These are phyloP conservation scores for Juncus effusus DNA, from an alignment of 176 grass and related monocot genomes.

Conservation along the genomic window DNA sequence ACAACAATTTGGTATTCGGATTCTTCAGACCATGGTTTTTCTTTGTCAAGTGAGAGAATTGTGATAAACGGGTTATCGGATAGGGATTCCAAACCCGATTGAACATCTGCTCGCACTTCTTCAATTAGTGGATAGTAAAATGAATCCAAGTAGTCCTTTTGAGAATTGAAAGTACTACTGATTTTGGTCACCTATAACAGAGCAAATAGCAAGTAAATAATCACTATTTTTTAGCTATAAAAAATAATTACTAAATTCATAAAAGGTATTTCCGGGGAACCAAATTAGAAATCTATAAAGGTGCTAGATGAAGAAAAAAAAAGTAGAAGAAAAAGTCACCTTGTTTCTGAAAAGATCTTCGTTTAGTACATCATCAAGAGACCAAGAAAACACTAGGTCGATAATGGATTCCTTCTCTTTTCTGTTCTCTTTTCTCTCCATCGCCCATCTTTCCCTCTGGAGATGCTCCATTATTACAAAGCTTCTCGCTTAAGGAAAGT, in stretches of 20 bases:
- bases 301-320: neutral
- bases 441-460: no score
- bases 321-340: conserved; percentile 18
- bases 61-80: neutral
- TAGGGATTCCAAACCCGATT: conserved; percentile 32
- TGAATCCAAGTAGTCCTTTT: conserved; percentile 36
- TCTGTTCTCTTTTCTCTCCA: neutral
- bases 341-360: conserved; percentile 46
- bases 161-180: conserved; percentile 29
- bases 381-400: conserved; percentile 54
- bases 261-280: no score
- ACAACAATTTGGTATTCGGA: conserved; percentile 2
- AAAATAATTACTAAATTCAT: no score
- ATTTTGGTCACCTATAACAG: conserved; percentile 37
- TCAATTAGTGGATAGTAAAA: conserved; percentile 48
- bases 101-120: conserved; percentile 50
- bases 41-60: conserved; percentile 13
- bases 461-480: no score
- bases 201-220: no score
- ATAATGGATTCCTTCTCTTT: conserved; percentile 14
- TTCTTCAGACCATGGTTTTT: neutral
- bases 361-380: conserved; percentile 48
- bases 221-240: no score
- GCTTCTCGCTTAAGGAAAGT: no score
- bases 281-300: neutral